Conservation (phyloP, 495 filamentous ascomycete genomes). For the Tuber borchii region DNA sequence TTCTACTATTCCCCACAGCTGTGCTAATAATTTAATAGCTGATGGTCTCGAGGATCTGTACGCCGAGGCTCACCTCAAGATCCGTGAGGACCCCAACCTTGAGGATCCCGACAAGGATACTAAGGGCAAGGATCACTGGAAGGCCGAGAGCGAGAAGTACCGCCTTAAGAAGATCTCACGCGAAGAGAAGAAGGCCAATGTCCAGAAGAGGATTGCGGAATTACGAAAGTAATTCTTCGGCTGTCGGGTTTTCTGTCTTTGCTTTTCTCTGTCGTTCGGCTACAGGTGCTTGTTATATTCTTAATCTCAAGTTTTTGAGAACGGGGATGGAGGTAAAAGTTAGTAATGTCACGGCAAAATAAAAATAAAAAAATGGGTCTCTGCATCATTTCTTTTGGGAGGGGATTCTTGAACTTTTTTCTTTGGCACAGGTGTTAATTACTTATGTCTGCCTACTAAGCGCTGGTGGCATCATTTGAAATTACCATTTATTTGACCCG, state of each 20-base stretch:
- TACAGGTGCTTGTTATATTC: background rate
- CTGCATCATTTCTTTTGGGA: background rate
- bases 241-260: constrained; percentile 1
- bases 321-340: background rate
- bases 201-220: constrained; percentile 83
- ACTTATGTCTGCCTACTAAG: background rate
- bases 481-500: background rate
- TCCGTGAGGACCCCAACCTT: constrained; percentile 97
- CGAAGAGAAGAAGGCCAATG: constrained; percentile 67
- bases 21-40: constrained; percentile 45
- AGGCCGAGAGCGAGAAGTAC: constrained; percentile 91
- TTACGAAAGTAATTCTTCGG: constrained; percentile 47
- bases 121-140: constrained; percentile 96
- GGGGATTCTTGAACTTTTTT: background rate
- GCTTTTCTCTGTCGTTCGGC: constrained; percentile 9
- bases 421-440: background rate
- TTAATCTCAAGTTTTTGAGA: background rate
- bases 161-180: constrained; percentile 65
- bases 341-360: background rate
- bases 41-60: constrained; percentile 97
- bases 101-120: constrained; percentile 73
- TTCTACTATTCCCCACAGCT: background rate
- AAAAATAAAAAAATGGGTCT: background rate
- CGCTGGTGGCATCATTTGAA: background rate
- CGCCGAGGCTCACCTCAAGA: constrained; percentile 85